Evolutionary conservation across 2,329 filamentous ascomycete genomes (phyloP).

Genomic region (Corinectria fuckeliana): DNA sequence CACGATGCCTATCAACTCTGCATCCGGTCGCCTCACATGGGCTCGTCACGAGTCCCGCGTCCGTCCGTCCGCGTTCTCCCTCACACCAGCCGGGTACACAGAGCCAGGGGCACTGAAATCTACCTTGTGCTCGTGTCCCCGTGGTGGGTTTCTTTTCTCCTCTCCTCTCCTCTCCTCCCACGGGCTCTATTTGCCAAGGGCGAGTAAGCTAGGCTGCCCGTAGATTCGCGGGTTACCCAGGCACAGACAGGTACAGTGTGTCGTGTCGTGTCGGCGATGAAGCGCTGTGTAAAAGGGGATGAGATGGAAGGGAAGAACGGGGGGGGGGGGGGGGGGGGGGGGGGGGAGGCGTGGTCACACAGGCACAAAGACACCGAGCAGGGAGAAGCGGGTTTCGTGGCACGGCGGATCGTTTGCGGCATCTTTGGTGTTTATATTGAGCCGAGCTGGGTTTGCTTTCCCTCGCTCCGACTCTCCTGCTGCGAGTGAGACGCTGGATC

Average conservation of each 20-base stretch:
- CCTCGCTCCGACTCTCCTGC: too few species aligned
- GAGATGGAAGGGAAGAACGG: too few species aligned
- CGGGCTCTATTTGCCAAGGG: background rate
- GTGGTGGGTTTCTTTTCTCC: background rate
- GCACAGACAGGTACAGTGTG: background rate
- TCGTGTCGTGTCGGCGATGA: background rate
- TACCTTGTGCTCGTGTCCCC: background rate
- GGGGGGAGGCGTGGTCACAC: too few species aligned
- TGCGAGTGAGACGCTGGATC: too few species aligned
- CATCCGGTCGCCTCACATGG: background rate
- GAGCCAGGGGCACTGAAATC: background rate
- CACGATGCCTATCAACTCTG: background rate
- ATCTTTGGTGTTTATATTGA: background rate
- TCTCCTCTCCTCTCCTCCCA: background rate
- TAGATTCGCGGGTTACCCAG: background rate
- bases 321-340: too few species aligned
- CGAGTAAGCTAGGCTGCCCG: background rate
- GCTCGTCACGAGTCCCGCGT: background rate
- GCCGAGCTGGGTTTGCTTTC: background rate
- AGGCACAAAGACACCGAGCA: background rate
- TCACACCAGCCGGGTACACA: background rate
- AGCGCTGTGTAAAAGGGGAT: slow-evolving; percentile 2
- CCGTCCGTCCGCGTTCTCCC: too few species aligned
- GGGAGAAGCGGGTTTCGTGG: background rate
- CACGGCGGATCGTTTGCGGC: background rate